phyloP scores from a whole-genome alignment of 768 basidiomycete species.

The Fibroporia radiculosa region DNA sequence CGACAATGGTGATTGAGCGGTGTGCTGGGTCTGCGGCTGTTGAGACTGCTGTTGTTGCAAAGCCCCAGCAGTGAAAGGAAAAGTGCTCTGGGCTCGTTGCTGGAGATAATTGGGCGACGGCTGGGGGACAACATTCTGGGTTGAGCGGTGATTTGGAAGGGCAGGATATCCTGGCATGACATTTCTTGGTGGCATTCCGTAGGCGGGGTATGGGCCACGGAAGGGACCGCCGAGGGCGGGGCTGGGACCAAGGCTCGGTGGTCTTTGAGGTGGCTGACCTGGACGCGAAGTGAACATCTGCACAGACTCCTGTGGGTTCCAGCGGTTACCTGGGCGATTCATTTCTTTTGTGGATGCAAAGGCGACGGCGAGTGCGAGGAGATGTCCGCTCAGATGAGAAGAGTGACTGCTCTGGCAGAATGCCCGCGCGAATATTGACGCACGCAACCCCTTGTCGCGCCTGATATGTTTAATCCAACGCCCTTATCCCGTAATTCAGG shows the following conservation, averaged over 20 bases:
- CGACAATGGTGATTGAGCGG: slow-evolving; percentile 18
- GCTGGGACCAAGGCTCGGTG: slow-evolving; percentile 64
- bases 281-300: slow-evolving; percentile 17
- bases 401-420: no score
- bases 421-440: no score
- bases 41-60: slow-evolving; percentile 44
- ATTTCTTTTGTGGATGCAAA: slow-evolving; percentile 16
- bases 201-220: slow-evolving; percentile 45
- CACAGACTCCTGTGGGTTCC: slow-evolving; percentile 8
- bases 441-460: no score
- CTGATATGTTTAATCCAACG: no score
- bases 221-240: slow-evolving; percentile 57
- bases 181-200: slow-evolving; percentile 55
- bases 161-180: slow-evolving; percentile 48
- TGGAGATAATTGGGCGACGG: slow-evolving; percentile 59
- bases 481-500: no score
- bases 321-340: slow-evolving; percentile 29
- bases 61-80: slow-evolving; percentile 57
- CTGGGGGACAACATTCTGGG: slow-evolving; percentile 49
- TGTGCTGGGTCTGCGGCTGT: slow-evolving; percentile 20
- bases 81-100: slow-evolving; percentile 57
- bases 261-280: slow-evolving; percentile 81
- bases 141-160: slow-evolving; percentile 55
- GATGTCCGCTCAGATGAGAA: no score
- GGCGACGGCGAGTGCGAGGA: no score